Evolutionary conservation across 2,329 filamentous ascomycete species (phyloP).

Genomic region (Aspergillus flavus): DNA sequence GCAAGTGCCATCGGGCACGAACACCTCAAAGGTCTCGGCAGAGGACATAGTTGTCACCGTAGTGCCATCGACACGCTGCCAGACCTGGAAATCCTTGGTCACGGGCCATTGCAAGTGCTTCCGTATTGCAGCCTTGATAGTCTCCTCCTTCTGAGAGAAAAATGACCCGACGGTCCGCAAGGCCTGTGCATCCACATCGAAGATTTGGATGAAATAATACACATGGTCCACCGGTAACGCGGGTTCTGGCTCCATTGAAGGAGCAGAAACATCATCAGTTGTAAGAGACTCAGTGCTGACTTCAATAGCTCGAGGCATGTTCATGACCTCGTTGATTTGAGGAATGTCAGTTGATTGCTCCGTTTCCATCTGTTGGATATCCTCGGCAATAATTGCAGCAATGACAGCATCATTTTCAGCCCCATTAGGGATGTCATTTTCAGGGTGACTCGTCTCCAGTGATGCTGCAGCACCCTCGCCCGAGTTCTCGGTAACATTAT

Average conservation of each 20-base stretch:
- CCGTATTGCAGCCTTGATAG: slow-evolving; percentile 45
- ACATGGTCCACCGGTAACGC: slow-evolving; percentile 38
- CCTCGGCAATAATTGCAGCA: slow-evolving; percentile 33
- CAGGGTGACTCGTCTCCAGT: not conserved
- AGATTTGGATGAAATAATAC: slow-evolving; percentile 55
- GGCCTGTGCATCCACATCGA: slow-evolving; percentile 52
- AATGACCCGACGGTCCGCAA: slow-evolving; percentile 45
- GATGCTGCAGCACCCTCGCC: not conserved
- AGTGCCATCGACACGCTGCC: slow-evolving; percentile 45
- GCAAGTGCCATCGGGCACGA: slow-evolving; percentile 41
- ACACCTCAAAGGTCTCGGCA: slow-evolving; percentile 38
- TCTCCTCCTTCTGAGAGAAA: slow-evolving; percentile 43
- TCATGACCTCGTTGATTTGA: slow-evolving; percentile 8
- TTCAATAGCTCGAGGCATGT: slow-evolving; percentile 16
- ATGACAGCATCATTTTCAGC: slow-evolving; percentile 31
- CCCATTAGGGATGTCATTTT: not conserved
- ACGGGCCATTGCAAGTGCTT: slow-evolving; percentile 40
- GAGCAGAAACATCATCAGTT: slow-evolving; percentile 15
- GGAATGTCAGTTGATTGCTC: slow-evolving; percentile 9
- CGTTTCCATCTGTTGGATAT: slow-evolving; percentile 28
- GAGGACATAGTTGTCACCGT: slow-evolving; percentile 38
- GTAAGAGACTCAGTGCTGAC: slow-evolving; percentile 14
- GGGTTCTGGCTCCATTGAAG: slow-evolving; percentile 21
- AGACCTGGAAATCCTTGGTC: slow-evolving; percentile 46
- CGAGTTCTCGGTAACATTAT: not conserved